Percentiles rank a stretch among this genome's conserved stretches.
Evolutionary conservation across 1,139 yeast genomes (phyloP).

Genomic region (Arxiozyma heterogenica): DNA sequence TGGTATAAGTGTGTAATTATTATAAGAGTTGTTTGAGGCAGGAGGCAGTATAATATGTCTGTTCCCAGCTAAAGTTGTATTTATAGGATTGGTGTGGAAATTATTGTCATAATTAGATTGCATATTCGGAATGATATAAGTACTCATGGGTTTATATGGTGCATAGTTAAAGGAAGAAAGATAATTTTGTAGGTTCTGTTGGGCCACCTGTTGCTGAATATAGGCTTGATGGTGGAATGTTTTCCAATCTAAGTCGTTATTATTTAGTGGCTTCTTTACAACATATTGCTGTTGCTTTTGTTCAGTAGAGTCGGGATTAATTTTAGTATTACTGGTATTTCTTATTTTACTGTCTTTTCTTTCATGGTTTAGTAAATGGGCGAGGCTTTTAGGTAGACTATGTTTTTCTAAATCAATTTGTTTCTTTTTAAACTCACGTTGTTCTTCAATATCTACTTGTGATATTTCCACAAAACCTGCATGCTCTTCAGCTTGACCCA

Average conservation of each 20-base stretch:
- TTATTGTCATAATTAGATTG: neutral
- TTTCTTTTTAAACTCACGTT: constrained; percentile 37
- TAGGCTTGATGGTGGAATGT: constrained; percentile 30
- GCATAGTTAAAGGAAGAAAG: constrained; percentile 18
- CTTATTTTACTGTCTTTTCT: constrained; percentile 8
- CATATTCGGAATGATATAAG: neutral
- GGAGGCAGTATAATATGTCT: neutral
- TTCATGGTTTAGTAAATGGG: constrained; percentile 36
- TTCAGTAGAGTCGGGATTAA: neutral
- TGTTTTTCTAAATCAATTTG: constrained; percentile 40
- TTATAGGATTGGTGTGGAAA: neutral
- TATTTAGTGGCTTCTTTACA: constrained; percentile 28
- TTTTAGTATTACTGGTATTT: neutral
- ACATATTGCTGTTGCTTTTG: constrained; percentile 13
- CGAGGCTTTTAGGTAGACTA: constrained; percentile 42
- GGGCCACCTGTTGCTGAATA: constrained; percentile 30
- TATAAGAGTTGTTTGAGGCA: neutral
- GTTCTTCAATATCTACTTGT: constrained; percentile 39
- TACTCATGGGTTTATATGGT: neutral
- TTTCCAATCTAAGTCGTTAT: constrained; percentile 32
- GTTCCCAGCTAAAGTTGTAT: neutral
- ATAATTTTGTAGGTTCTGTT: constrained; percentile 29
- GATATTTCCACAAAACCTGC: constrained; percentile 28
- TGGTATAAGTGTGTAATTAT: neutral
- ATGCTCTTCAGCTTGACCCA: constrained; percentile 23